A percentile compares a stretch with the other conserved stretches of the same genome.
phyloP scores from a whole-genome alignment of 2,329 filamentous ascomycete genomes.

The Xylaria hypoxylon region DNA sequence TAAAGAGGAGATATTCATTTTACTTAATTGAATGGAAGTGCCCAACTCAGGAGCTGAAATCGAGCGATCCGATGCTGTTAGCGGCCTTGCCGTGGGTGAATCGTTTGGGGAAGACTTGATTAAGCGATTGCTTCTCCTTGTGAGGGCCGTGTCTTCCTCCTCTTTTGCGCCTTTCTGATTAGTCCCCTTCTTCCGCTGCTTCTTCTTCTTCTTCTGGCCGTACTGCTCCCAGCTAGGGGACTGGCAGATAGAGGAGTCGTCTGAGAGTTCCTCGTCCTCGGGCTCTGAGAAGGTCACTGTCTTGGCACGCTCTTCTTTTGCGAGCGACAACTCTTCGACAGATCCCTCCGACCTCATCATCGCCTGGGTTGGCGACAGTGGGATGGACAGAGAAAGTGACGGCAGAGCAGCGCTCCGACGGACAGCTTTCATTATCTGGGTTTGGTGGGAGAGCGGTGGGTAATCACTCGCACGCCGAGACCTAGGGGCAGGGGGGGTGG shows the following conservation, averaged over 20 bases:
- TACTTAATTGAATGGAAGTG: slow-evolving; percentile 37
- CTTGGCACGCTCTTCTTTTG: slow-evolving; percentile 51
- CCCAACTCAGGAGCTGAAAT: slow-evolving; percentile 47
- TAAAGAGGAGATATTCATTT: slow-evolving; percentile 38
- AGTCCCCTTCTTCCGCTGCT: slow-evolving; percentile 59
- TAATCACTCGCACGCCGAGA: slow-evolving; percentile 51
- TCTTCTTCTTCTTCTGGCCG: slow-evolving; percentile 61
- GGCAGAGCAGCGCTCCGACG: slow-evolving; percentile 49
- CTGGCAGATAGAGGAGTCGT: slow-evolving; percentile 66
- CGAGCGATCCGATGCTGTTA: slow-evolving; percentile 46
- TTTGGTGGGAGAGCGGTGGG: slow-evolving; percentile 51
- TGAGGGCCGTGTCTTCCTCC: slow-evolving; percentile 54
- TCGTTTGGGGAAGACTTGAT: slow-evolving; percentile 53
- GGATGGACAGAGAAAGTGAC: slow-evolving; percentile 51
- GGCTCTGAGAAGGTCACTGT: slow-evolving; percentile 56
- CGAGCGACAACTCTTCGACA: slow-evolving; percentile 37
- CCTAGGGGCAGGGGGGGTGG: slow-evolving; percentile 47
- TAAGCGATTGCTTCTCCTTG: slow-evolving; percentile 54
- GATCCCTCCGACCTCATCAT: slow-evolving; percentile 40
- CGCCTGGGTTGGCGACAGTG: slow-evolving; percentile 44
- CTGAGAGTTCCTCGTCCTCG: slow-evolving; percentile 53
- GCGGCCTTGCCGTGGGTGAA: slow-evolving; percentile 42
- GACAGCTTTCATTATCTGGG: slow-evolving; percentile 52
- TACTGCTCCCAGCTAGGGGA: slow-evolving; percentile 73
- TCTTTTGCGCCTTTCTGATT: slow-evolving; percentile 57